These are phyloP conservation scores for Solanum neorickii DNA, from an alignment of 257 asterid species.

Conservation along the genomic window DNA sequence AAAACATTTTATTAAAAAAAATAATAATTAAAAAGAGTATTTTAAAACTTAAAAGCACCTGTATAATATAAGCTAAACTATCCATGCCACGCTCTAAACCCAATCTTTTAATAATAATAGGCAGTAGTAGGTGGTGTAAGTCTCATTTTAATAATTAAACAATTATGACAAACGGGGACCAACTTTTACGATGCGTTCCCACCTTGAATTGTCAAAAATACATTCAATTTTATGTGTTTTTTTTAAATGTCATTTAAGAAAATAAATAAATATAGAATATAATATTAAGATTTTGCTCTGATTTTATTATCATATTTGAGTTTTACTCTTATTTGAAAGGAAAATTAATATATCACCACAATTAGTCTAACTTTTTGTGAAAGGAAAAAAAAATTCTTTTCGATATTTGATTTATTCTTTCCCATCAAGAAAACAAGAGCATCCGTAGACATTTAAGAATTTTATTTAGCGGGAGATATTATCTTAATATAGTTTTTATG, in stretches of 20 bases:
- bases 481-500: no score
- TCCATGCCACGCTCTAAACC: background rate
- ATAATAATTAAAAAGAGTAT: background rate
- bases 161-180: background rate
- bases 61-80: background rate
- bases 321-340: no score
- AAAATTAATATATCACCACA: no score
- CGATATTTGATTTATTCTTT: no score
- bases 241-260: background rate
- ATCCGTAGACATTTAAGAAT: no score
- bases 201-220: background rate
- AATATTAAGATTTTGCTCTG: no score
- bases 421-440: no score
- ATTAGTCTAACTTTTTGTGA: no score
- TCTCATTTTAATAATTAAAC: background rate
- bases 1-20: background rate
- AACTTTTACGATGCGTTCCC: background rate
- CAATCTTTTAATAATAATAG: background rate
- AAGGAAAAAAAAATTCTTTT: no score
- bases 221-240: background rate
- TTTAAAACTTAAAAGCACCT: background rate
- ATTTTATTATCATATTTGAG: no score
- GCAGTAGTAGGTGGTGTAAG: background rate
- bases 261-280: background rate
- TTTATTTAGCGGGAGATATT: no score